Base-by-base conservation (phyloP, 2,329 filamentous ascomycete genomes). In the Thielaviopsis musarum region DNA sequence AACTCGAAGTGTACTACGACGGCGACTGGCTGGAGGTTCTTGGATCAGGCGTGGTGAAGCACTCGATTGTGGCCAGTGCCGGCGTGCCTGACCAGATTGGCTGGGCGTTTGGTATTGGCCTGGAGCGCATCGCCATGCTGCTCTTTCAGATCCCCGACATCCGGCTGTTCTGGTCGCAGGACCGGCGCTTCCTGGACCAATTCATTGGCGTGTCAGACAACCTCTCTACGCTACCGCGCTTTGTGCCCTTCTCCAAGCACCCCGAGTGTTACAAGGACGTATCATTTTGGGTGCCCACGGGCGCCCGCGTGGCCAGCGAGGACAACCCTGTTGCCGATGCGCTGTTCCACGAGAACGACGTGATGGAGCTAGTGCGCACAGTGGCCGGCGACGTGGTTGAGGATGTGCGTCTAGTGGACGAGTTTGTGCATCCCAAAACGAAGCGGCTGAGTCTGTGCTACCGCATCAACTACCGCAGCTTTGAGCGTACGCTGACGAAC, bases 81-180 rank as follows among this genome's bases (percentile, higher is more conserved):
- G 85, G 82, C 56, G 82, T 89, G 53, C 82, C 87, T 3, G 74
- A 81, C 59, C 83, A 88, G 67, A 72, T 95, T 2, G 91, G 91
- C 5, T 98, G 93, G 93, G 93, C 93, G 0, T 98, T 97, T 71
- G 93, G 93, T 41, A 77, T 97, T 19, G 93, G 93, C 2, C 79
- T 98, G 28, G 93, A 98, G 71, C 83, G 93, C 62, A 91, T 98
- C 63, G 91, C 93, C 62, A 98, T 98, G 93, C 80, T 98, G 41
- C 81, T 98, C 24, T 98, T 96, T 75, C 85, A 88, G 61, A 95
- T 98, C 61, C 89, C 91, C 0, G 93, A 98, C 68, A 98, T 98
- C 65, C 85, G 93, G 13, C 82, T 97, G 4, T 97, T 98, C 75
- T 98, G 93, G 93, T 94, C 88, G 34, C 75, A 77, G 59, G 93